Evolutionary conservation across 805 yeast genomes (phyloP), one percentile per base, ranked within the genome.

Genomic region (Saturnispora serradocipensis): DNA sequence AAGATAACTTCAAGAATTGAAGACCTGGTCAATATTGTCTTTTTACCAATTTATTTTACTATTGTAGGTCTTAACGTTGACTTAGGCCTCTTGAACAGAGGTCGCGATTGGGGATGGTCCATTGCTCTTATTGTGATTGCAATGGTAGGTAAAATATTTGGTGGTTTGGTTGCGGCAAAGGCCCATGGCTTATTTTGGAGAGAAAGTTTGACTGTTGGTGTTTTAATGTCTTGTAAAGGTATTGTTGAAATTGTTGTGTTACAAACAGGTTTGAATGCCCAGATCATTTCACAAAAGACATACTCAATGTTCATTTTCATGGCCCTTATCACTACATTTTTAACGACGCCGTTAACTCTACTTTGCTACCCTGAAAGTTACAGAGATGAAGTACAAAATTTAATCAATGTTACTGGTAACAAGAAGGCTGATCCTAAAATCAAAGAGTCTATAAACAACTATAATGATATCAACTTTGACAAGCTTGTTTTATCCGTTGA

Each of bases 201-300:
- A 63, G 93, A 86, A 63, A 77, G 88, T 2, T 63, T 81, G 35
- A 73, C 90, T 2, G 91, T 85, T 38, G 95, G 95, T 49, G 76
- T 84, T 24, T 71, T 86, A 58, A 86, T 86, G 93, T 84, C 91
- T 6, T 86, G 95, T 73, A 86, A 86, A 66, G 95, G 95, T 66
- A 84, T 86, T 56, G 93, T 86, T 24, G 95, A 86, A 66, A 82
- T 86, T 63, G 90, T 86, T 42, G 93, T 86, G 20, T 71, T 86
- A 56, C 81, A 78, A 42, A 80, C 84, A 24, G 95, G 95, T 46
- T 72, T 85, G 51, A 80, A 77, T 54, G 85, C 93, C 5, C 77
- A 78, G 0, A 86, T 86, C 50, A 79, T 86, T 48, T 71, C 80
- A 4, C 73, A 74, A 52, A 80, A 77, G 54, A 81, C 82, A 1